These are phyloP conservation scores for Ceratobasidium sp. DNA, from an alignment of 1,284 basidiomycete genomes.

Conservation along the genomic window DNA sequence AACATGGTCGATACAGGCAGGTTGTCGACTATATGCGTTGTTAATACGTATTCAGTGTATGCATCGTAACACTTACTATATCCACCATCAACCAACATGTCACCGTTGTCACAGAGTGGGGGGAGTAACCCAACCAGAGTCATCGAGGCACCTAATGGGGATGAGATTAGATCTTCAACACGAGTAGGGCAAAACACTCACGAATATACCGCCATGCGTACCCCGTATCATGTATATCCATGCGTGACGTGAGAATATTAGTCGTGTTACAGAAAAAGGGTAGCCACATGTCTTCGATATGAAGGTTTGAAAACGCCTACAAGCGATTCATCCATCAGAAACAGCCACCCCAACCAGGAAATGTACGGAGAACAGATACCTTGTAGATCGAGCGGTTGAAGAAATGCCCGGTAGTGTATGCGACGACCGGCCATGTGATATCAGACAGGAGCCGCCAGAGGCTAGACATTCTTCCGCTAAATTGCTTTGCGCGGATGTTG, in stretches of 20 bases:
- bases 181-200: slow-evolving; percentile 53
- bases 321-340: slow-evolving; percentile 62
- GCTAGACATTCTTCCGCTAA: slow-evolving; percentile 90
- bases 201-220: slow-evolving; percentile 93
- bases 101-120: slow-evolving; percentile 94
- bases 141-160: slow-evolving; percentile 89
- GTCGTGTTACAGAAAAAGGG: slow-evolving; percentile 99
- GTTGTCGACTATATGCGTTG: slow-evolving; percentile 77
- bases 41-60: slow-evolving; percentile 19
- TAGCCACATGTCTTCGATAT: slow-evolving; percentile 87
- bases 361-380: slow-evolving; percentile 55
- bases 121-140: slow-evolving; percentile 95
- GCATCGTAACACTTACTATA: slow-evolving; percentile 70
- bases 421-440: slow-evolving; percentile 95
- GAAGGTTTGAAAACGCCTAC: slow-evolving; percentile 70
- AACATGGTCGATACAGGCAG: slow-evolving; percentile 92
- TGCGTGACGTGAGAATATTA: slow-evolving; percentile 96
- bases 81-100: slow-evolving; percentile 93
- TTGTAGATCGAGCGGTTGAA: slow-evolving; percentile 89
- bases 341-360: slow-evolving; percentile 1
- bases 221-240: slow-evolving; percentile 97
- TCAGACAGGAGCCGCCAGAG: slow-evolving; percentile 96
- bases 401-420: slow-evolving; percentile 97
- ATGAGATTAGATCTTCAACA: slow-evolving; percentile 49
- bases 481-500: slow-evolving; percentile 88